Percentiles rank a stretch among this genome's conserved stretches.
Conservation (phyloP, 176 grass and related monocot genomes). For the Aegilops bicornis region DNA sequence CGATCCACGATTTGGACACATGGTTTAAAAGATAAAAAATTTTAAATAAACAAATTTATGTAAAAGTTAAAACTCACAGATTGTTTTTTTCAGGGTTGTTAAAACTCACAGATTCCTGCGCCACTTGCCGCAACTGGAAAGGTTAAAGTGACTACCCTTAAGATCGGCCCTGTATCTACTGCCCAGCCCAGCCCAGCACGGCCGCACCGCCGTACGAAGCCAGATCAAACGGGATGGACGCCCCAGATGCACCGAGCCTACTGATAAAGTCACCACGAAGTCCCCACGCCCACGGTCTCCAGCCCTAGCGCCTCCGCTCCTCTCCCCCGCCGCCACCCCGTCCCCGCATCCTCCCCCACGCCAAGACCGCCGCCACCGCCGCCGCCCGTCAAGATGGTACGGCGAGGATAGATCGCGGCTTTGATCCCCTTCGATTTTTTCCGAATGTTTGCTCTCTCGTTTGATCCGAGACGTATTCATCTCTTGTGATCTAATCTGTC, state of each 20-base stretch:
- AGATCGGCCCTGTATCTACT: no score
- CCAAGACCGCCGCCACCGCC: background rate
- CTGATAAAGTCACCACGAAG: background rate
- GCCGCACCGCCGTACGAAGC: no score
- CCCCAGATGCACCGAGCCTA: background rate
- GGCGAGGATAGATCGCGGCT: background rate
- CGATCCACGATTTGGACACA: no score
- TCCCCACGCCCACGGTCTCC: background rate
- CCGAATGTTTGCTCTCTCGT: background rate
- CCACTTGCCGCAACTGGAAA: no score
- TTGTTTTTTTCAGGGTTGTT: no score
- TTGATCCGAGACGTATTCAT: background rate
- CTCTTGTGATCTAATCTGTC: background rate
- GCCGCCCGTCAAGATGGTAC: background rate
- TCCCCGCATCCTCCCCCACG: background rate
- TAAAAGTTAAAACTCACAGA: no score
- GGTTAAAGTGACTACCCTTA: no score
- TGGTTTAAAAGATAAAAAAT: no score
- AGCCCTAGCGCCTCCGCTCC: slow-evolving; percentile 6
- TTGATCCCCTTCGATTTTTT: background rate
- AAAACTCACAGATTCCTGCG: no score
- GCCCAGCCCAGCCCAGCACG: no score
- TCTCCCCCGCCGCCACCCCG: background rate
- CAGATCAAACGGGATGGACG: background rate
- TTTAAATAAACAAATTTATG: no score